phyloP scores from a whole-genome alignment of 2,329 filamentous ascomycete genomes.

The Sarocladium brachiariae region DNA sequence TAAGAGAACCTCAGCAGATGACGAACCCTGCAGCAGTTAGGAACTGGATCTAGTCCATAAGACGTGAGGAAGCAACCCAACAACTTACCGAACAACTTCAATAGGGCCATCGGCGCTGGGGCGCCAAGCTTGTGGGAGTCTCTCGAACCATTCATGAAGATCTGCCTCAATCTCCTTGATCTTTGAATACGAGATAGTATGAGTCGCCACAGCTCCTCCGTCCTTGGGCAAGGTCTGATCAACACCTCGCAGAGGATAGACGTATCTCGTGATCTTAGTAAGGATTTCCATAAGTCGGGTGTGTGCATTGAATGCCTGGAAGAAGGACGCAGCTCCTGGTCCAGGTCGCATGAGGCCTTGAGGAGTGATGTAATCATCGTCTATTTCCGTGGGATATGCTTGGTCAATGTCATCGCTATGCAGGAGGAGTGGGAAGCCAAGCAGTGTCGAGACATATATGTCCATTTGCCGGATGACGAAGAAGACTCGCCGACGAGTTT shows the following conservation, averaged over 20 bases:
- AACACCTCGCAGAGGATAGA: slow-evolving; percentile 57
- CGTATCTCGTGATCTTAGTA: slow-evolving; percentile 55
- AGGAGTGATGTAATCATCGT: slow-evolving; percentile 60
- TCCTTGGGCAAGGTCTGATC: slow-evolving; percentile 39
- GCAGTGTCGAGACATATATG: slow-evolving; percentile 60
- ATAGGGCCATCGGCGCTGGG: slow-evolving; percentile 71
- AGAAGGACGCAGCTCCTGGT: slow-evolving; percentile 49
- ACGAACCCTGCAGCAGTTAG: slow-evolving; percentile 43
- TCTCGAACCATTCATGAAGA: slow-evolving; percentile 56
- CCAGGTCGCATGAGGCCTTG: slow-evolving; percentile 49
- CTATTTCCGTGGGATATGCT: slow-evolving; percentile 55
- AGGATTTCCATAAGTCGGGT: slow-evolving; percentile 57
- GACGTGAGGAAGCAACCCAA: not conserved
- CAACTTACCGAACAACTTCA: slow-evolving; percentile 65
- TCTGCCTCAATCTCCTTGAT: slow-evolving; percentile 60
- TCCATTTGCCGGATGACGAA: slow-evolving; percentile 65
- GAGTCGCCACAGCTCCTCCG: slow-evolving; percentile 40
- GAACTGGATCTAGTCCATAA: not conserved
- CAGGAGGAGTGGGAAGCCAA: slow-evolving; percentile 59
- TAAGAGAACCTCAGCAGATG: slow-evolving; percentile 74
- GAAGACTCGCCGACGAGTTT: slow-evolving; percentile 58
- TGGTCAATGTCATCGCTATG: slow-evolving; percentile 62
- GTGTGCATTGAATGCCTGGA: slow-evolving; percentile 61
- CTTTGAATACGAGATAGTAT: slow-evolving; percentile 55
- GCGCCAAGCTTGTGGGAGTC: slow-evolving; percentile 67